Evolutionary conservation across 164 flowering plant species (phyloP).

Genomic region (Litsea cubeba): DNA sequence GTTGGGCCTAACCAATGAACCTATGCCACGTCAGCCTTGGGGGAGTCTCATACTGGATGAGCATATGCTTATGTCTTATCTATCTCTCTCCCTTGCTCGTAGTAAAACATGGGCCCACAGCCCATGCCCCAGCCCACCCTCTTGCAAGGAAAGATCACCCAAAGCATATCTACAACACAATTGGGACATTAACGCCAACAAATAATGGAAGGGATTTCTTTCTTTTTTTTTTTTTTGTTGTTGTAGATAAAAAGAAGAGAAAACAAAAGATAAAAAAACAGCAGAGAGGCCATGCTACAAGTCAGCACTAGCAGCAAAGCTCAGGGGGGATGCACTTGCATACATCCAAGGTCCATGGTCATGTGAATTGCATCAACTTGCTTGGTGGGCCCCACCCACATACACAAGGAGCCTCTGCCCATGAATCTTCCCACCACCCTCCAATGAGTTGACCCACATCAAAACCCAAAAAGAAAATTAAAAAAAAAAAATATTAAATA

Average conservation of each 20-base stretch:
- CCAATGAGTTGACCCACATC: constrained; percentile 38
- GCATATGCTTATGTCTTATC: constrained; percentile 1
- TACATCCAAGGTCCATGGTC: constrained; percentile 46
- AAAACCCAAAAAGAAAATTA: not conserved
- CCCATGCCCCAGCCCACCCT: not conserved
- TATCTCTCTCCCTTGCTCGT: not conserved
- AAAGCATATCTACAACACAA: constrained; percentile 12
- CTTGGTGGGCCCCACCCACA: constrained; percentile 35
- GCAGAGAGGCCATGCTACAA: constrained; percentile 11
- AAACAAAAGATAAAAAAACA: not conserved
- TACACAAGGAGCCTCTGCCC: constrained; percentile 30
- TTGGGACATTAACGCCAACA: constrained; percentile 11
- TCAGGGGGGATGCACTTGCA: constrained; percentile 68
- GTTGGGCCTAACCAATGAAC: not conserved
- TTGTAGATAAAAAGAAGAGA: not conserved
- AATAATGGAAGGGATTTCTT: constrained; percentile 13
- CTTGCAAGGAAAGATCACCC: no score
- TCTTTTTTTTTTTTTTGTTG: not conserved
- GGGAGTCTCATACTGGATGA: constrained; percentile 14
- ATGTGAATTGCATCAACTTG: constrained; percentile 81
- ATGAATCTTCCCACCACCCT: constrained; percentile 51
- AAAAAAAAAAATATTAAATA: not conserved
- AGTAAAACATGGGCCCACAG: not conserved
- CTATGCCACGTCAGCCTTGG: not conserved
- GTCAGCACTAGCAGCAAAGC: constrained; percentile 11